Percentiles rank a stretch among this genome's conserved stretches.
These are phyloP conservation scores for Leptographium galeiforme DNA, from an alignment of 2,329 filamentous ascomycete genomes.

Conservation along the genomic window DNA sequence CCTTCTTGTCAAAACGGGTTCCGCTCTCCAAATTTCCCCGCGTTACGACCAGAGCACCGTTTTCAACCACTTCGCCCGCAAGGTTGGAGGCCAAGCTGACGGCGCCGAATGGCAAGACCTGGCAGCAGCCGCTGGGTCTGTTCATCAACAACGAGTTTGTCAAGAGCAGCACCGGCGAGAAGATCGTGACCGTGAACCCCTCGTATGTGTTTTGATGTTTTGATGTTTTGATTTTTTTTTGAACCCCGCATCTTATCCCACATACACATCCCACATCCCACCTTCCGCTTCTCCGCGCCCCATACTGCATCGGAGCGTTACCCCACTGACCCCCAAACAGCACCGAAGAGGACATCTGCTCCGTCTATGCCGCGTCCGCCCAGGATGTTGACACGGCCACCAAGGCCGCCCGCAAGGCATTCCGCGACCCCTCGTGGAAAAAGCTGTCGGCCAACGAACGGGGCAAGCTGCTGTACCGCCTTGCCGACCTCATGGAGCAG, in stretches of 20 bases:
- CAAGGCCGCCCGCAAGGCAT: conserved; percentile 52
- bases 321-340: conserved; percentile 13
- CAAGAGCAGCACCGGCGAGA: conserved; percentile 49
- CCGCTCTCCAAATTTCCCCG: too few relatives aligned
- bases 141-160: conserved; percentile 79
- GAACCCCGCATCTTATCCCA: too few relatives aligned
- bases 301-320: not conserved
- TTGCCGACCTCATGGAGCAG: conserved; percentile 55
- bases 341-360: conserved; percentile 52
- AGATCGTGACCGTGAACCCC: conserved; percentile 55
- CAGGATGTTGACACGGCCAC: conserved; percentile 60
- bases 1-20: too few relatives aligned
- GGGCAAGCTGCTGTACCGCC: conserved; percentile 53
- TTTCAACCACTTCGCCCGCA: not conserved
- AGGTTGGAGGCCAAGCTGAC: conserved; percentile 43
- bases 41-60: too few relatives aligned
- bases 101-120: conserved; percentile 63
- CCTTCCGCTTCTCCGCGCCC: not conserved
- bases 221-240: conserved; percentile 12
- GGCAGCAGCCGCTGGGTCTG: conserved; percentile 60
- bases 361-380: conserved; percentile 54
- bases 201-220: conserved; percentile 33
- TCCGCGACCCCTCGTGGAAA: conserved; percentile 55
- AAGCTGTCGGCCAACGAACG: conserved; percentile 54
- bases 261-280: not conserved